Conservation (phyloP, 225 moss, liverwort and hornwort genomes). For the Marchantia paleacea region DNA sequence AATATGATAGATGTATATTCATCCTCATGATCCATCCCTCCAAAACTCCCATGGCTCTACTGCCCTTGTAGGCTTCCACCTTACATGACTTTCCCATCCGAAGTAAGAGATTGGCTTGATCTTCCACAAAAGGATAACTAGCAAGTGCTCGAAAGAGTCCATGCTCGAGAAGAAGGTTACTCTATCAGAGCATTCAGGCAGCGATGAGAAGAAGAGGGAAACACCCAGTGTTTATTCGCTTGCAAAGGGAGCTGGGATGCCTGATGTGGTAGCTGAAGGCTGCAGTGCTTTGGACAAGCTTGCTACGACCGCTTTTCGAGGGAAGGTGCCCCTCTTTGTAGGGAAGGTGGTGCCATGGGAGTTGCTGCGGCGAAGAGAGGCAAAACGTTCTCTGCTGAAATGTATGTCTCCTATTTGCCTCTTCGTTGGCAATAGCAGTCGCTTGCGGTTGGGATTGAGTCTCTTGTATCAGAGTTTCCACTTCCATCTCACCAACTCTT, state of each 20-base stretch:
- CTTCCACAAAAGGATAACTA: slow-evolving; percentile 7
- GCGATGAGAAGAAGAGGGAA: slow-evolving; percentile 14
- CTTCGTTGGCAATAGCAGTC: too few relatives aligned
- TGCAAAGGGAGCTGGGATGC: slow-evolving; percentile 15
- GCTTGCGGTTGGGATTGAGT: too few relatives aligned
- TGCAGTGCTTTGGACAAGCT: slow-evolving; percentile 23
- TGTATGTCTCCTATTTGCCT: too few relatives aligned
- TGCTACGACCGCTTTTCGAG: slow-evolving; percentile 13
- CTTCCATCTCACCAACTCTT: too few relatives aligned
- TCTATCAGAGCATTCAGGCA: slow-evolving; percentile 4
- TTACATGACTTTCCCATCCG: too few relatives aligned
- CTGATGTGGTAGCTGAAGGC: slow-evolving; percentile 20
- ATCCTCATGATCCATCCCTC: too few relatives aligned
- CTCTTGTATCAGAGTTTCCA: too few relatives aligned
- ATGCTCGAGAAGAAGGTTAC: neutral
- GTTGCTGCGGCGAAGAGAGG: slow-evolving; percentile 12
- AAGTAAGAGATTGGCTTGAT: too few relatives aligned
- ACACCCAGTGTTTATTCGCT: slow-evolving; percentile 2
- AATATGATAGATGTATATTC: too few relatives aligned
- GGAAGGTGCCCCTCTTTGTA: neutral
- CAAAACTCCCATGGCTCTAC: too few relatives aligned
- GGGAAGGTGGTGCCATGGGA: neutral
- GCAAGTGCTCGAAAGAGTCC: slow-evolving; percentile 8
- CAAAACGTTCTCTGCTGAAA: slow-evolving; percentile 16
- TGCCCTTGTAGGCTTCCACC: too few relatives aligned